Evolutionary conservation across 2,329 filamentous ascomycete genomes (phyloP).

Genomic region (Aureobasidium uvarum): DNA sequence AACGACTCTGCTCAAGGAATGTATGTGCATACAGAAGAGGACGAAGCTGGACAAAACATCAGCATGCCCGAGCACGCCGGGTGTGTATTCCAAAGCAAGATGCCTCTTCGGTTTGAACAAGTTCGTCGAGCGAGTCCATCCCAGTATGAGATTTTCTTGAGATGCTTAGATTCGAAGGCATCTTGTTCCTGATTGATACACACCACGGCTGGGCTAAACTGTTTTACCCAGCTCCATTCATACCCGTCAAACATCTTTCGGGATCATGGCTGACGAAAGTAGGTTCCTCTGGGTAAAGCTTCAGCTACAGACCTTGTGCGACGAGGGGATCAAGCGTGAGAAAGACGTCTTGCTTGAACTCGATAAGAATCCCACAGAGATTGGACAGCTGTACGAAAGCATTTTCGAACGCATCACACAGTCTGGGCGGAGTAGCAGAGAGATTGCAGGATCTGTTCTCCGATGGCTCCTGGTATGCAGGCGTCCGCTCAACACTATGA

Average conservation of each 20-base stretch:
- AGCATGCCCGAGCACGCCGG: no score
- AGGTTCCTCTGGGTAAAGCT: slow-evolving; percentile 9
- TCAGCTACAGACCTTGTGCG: not conserved
- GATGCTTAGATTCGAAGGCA: no score
- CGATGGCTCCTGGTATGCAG: not conserved
- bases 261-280: not conserved
- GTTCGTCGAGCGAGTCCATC: no score
- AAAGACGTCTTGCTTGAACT: not conserved
- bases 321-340: not conserved
- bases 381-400: not conserved
- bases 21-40: not conserved
- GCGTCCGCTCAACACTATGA: not conserved
- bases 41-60: not conserved
- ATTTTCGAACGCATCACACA: not conserved
- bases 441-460: not conserved
- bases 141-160: no score
- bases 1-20: slow-evolving; percentile 1
- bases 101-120: not conserved
- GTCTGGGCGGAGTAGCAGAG: not conserved
- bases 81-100: no score
- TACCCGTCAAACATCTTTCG: not conserved
- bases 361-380: not conserved
- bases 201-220: not conserved
- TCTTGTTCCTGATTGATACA: not conserved
- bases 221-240: not conserved